phyloP scores from a whole-genome alignment of 1,284 basidiomycete species.

The Serendipita sp. region DNA sequence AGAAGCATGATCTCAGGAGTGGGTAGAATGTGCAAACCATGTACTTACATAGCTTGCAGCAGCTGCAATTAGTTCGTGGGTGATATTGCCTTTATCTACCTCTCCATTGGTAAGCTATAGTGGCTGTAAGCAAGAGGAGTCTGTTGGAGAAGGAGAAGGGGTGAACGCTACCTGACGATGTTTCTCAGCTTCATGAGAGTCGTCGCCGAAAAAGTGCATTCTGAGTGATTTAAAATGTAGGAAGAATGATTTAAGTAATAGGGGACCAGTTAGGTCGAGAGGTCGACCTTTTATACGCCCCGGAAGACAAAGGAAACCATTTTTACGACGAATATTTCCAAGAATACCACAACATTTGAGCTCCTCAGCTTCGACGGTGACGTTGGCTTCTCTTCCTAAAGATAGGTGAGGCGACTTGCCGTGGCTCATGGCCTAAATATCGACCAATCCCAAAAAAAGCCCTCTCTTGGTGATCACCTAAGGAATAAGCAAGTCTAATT shows the following conservation, averaged over 20 bases:
- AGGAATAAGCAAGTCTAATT: too few species aligned
- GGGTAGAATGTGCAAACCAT: neutral
- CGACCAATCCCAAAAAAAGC: neutral
- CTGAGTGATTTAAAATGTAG: constrained; percentile 13
- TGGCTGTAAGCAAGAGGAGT: neutral
- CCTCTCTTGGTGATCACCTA: neutral
- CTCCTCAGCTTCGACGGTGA: neutral
- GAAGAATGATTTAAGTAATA: constrained; percentile 14
- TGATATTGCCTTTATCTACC: constrained; percentile 27
- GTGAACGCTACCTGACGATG: constrained; percentile 28
- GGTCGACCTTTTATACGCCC: neutral
- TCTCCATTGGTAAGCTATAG: neutral
- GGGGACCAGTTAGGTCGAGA: constrained; percentile 14
- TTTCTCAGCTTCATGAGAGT: constrained; percentile 34
- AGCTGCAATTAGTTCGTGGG: constrained; percentile 52
- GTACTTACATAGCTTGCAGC: constrained; percentile 35
- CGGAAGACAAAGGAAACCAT: too few species aligned
- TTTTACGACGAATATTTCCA: too few species aligned
- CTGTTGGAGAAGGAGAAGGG: neutral
- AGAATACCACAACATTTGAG: too few species aligned
- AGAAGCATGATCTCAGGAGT: constrained; percentile 4
- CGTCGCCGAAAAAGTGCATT: constrained; percentile 40
- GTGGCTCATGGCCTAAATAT: neutral
- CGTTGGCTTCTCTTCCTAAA: neutral
- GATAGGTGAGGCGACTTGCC: neutral